Evolutionary conservation across 768 basidiomycete genomes (phyloP).

Genomic region (Vararia minispora): DNA sequence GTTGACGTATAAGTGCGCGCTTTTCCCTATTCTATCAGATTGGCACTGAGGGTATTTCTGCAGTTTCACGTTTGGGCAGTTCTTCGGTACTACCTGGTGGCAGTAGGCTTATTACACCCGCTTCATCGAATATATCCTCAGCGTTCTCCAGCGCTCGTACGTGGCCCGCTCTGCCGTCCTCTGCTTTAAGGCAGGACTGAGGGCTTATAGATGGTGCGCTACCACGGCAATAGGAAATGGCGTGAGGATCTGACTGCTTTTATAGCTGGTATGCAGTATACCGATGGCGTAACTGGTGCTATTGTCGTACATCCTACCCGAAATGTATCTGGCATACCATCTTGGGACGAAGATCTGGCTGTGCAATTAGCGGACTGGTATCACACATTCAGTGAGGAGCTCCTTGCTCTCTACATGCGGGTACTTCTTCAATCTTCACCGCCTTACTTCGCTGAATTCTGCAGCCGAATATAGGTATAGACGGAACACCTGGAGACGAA

Average conservation of each 20-base stretch:
- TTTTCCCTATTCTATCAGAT: not conserved
- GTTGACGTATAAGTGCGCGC: constrained; percentile 25
- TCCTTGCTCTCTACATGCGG: constrained; percentile 18
- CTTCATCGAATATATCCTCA: not conserved
- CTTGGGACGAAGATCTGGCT: constrained; percentile 29
- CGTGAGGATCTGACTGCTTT: too few relatives aligned
- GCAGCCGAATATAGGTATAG: constrained; percentile 21
- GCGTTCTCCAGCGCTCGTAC: constrained; percentile 16
- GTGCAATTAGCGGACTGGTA: constrained; percentile 30
- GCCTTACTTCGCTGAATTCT: not conserved
- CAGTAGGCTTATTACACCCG: constrained; percentile 23
- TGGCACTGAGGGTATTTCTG: not conserved
- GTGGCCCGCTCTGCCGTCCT: constrained; percentile 2
- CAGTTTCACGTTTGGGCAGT: constrained; percentile 32
- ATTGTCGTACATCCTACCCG: constrained; percentile 34
- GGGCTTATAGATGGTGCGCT: constrained; percentile 15
- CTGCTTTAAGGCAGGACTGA: not conserved
- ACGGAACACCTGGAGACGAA: constrained; percentile 22
- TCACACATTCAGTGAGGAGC: constrained; percentile 16
- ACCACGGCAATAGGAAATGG: too few relatives aligned
- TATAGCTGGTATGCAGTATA: constrained; percentile 25
- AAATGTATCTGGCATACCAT: constrained; percentile 19
- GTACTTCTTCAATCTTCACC: constrained; percentile 1
- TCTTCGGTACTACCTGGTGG: constrained; percentile 39
- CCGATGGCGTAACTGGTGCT: constrained; percentile 39